Conservation (phyloP, 495 filamentous ascomycete species). For the Penicillium taxi region DNA sequence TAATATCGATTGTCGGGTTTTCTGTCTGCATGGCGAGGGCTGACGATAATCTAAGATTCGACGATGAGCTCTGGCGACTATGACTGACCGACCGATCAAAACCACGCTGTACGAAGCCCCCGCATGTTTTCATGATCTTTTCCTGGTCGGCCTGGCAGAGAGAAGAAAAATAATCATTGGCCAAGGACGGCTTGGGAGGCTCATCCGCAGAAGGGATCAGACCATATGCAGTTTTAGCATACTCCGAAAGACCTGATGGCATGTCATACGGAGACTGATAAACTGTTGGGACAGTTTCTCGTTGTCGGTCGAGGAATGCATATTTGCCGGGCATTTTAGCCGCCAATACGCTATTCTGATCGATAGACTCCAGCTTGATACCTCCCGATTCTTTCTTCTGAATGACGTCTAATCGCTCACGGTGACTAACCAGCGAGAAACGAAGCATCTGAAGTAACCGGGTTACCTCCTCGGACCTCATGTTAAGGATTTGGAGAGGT, state of each 20-base stretch:
- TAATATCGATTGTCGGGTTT: conserved; percentile 44
- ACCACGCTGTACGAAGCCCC: conserved; percentile 40
- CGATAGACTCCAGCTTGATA: conserved; percentile 29
- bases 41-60: conserved; percentile 37
- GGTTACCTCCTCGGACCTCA: conserved; percentile 42
- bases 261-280: conserved; percentile 45
- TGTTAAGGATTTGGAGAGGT: conserved; percentile 39
- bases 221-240: conserved; percentile 35
- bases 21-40: conserved; percentile 40
- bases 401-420: conserved; percentile 39
- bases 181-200: conserved; percentile 34
- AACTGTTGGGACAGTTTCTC: conserved; percentile 34
- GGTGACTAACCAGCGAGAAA: conserved; percentile 40
- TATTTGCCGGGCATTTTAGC: conserved; percentile 37
- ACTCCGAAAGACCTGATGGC: conserved; percentile 40
- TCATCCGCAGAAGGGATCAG: conserved; percentile 31
- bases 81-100: conserved; percentile 36
- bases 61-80: conserved; percentile 37
- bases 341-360: conserved; percentile 25
- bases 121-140: conserved; percentile 41
- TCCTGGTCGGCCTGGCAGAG: conserved; percentile 36
- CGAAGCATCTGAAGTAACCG: conserved; percentile 41
- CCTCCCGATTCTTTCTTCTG: conserved; percentile 39
- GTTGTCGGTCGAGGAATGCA: conserved; percentile 39
- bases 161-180: conserved; percentile 40